Evolutionary conservation across 164 flowering plant genomes (phyloP).

Genomic region (Litsea cubeba): DNA sequence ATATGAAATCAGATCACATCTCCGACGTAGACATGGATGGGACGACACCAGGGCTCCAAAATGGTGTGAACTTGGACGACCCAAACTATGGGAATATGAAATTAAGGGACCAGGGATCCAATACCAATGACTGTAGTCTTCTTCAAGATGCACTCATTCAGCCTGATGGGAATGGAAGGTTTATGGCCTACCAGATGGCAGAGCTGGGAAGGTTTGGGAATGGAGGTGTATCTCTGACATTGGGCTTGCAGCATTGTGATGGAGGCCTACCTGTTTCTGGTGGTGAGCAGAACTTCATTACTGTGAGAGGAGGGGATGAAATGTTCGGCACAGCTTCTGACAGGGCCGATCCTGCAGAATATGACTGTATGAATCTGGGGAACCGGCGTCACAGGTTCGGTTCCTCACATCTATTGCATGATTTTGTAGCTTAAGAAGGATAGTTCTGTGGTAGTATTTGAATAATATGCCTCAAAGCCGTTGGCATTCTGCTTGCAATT

Average conservation of each 20-base stretch:
- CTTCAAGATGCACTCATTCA: constrained; percentile 39
- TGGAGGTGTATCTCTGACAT: constrained; percentile 66
- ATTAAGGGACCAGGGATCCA: constrained; percentile 30
- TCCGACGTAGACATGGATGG: constrained; percentile 45
- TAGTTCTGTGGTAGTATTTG: constrained; percentile 1
- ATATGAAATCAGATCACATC: constrained; percentile 31
- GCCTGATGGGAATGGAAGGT: constrained; percentile 38
- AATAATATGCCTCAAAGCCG: constrained; percentile 15
- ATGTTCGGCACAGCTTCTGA: constrained; percentile 44
- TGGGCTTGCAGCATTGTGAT: constrained; percentile 78
- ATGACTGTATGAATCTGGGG: constrained; percentile 53
- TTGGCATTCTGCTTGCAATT: constrained; percentile 14
- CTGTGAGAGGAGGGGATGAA: constrained; percentile 54
- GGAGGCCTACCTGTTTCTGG: constrained; percentile 46
- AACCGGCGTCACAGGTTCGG: constrained; percentile 49
- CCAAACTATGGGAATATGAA: constrained; percentile 33
- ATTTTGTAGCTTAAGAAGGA: constrained; percentile 61
- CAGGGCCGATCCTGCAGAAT: constrained; percentile 45
- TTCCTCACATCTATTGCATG: constrained; percentile 67
- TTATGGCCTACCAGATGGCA: constrained; percentile 56
- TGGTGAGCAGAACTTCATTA: constrained; percentile 40
- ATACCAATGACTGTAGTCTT: constrained; percentile 29
- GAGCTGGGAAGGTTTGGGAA: constrained; percentile 62
- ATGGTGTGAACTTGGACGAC: constrained; percentile 20
- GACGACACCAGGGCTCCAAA: constrained; percentile 22